phyloP scores from a whole-genome alignment of 768 basidiomycete genomes.

The Guyanaporus albipodus region DNA sequence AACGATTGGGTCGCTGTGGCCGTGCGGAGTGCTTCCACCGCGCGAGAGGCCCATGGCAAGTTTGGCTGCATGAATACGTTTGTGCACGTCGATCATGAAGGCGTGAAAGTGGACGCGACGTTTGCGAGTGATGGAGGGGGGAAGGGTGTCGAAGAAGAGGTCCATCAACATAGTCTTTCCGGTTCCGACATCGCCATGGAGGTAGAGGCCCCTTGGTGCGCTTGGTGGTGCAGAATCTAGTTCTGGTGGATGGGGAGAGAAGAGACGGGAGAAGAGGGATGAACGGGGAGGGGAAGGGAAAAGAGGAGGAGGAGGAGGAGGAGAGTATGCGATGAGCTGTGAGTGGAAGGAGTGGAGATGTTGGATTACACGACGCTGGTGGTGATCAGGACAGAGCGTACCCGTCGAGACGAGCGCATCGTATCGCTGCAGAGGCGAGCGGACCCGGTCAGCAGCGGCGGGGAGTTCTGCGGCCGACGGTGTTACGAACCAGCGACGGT shows the following conservation, averaged over 20 bases:
- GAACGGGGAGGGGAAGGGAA: conserved; percentile 30
- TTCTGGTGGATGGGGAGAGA: conserved; percentile 23
- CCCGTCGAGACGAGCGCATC: conserved; percentile 47
- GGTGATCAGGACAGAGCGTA: conserved; percentile 66
- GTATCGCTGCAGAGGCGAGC: conserved; percentile 37
- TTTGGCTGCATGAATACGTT: conserved; percentile 83
- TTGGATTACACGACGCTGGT: conserved; percentile 82
- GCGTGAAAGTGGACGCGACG: conserved; percentile 96
- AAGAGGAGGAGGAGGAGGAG: conserved; percentile 50
- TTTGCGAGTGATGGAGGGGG: conserved; percentile 59
- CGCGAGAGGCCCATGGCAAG: conserved; percentile 59
- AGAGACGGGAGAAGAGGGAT: conserved; percentile 26
- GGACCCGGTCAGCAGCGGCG: neutral
- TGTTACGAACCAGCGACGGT: conserved; percentile 3
- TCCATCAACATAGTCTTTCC: conserved; percentile 99
- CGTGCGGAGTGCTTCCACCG: conserved; percentile 25
- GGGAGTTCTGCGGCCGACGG: conserved; percentile 7
- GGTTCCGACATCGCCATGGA: conserved; percentile 95
- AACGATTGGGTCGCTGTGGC: conserved; percentile 70
- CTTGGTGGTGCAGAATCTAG: conserved; percentile 40
- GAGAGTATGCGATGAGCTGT: conserved; percentile 63
- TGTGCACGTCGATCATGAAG: conserved; percentile 99
- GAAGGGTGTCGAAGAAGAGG: conserved; percentile 85
- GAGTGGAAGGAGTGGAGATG: conserved; percentile 79
- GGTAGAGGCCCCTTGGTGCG: conserved; percentile 85